Evolutionary conservation across 179 eudicot species (phyloP), one percentile per base, ranked within the genome.

Genomic region (Drosera spatulata): DNA sequence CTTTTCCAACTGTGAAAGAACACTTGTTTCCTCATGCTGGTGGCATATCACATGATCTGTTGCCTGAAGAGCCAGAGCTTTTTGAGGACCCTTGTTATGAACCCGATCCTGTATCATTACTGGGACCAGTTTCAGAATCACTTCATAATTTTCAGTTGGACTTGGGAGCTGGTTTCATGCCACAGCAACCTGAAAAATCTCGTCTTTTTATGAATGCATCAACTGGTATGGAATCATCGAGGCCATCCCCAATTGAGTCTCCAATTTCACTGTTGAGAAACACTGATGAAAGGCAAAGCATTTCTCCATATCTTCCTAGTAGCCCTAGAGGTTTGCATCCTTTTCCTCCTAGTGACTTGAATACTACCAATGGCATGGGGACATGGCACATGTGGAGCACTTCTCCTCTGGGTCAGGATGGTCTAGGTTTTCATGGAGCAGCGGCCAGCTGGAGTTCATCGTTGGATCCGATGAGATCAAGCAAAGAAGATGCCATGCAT

Each of bases 31-130:
- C 79, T 66, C 73, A 71, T 58, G 66, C 67, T 65, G 77, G 77
- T 50, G 82, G 83, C 56, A 57, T 56, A 54, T 72, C 78, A 60
- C 74, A 66, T 71, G 86, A 88, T 59, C 58, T 74, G 65, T 78
- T 86, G 64, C 82, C 87, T 2, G 97, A 93, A 69, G 99, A 86
- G 61, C 79, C 82, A 4, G 99, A 93, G 71, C 83, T 81, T 63
- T 93, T 93, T 77, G 99, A 89, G 84, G 99, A 93, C 65, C 97
- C 99, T 14, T 86, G 95, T 70, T 93, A 93, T 80, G 84, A 79
- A 73, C 99, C 97, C 33, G 91, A 93, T 67, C 97, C 99, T 10
- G 86, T 81, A 38, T 79, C 97, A 53, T 79, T 93, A 70, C 95
- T 93, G 62, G 99, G 99, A 6, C 99, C 99, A 2, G 97, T 93